Conservation (phyloP, 1,284 basidiomycete species). For the Ustilago xerochloae region DNA sequence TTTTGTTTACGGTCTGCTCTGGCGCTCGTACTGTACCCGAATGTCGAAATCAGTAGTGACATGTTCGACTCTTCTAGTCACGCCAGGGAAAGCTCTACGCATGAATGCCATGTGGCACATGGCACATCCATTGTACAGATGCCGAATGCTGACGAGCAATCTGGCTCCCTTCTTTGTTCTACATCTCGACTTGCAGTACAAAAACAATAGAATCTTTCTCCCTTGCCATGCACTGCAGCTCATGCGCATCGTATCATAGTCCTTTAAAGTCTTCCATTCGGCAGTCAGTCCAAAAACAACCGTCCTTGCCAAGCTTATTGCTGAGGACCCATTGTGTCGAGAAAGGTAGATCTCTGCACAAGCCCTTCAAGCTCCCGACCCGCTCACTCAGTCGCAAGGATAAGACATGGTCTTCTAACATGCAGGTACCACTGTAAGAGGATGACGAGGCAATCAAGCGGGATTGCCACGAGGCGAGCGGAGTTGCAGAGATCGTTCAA, state of each 20-base stretch:
- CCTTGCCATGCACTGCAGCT: not conserved
- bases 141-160: not conserved
- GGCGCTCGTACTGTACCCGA: not conserved
- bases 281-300: too few relatives aligned
- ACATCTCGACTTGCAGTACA: not conserved
- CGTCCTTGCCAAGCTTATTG: too few relatives aligned
- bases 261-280: too few relatives aligned
- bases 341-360: not conserved
- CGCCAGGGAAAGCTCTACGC: not conserved
- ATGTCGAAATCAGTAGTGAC: not conserved
- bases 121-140: not conserved
- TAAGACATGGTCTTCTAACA: not conserved
- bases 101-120: not conserved
- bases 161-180: not conserved
- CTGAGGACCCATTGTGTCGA: not conserved
- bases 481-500: conserved; percentile 1
- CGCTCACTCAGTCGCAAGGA: not conserved
- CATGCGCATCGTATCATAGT: not conserved
- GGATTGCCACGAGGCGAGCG: conserved; percentile 6
- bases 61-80: not conserved
- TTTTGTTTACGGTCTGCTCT: too few relatives aligned
- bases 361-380: not conserved
- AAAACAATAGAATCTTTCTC: too few relatives aligned
- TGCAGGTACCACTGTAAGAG: not conserved
- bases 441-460: not conserved